phyloP scores from a whole-genome alignment of 1,139 yeast species.

The Zygoascus sp. region DNA sequence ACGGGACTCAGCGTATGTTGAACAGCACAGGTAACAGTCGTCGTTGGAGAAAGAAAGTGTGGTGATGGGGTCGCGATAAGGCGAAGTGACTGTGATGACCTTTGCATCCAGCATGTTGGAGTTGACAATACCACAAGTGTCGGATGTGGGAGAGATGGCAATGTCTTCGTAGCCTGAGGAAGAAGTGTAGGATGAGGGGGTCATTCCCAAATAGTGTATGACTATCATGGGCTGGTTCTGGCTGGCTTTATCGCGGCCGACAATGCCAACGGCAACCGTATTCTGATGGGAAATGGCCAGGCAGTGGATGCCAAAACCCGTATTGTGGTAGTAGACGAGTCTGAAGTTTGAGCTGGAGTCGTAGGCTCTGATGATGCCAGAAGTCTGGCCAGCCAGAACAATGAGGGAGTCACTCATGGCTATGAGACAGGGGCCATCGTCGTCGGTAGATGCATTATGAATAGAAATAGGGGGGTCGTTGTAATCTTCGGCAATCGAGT shows the following conservation, averaged over 20 bases:
- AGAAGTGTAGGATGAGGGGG: slow-evolving; percentile 12
- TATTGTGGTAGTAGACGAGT: slow-evolving; percentile 62
- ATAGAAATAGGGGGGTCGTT: slow-evolving; percentile 50
- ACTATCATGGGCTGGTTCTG: slow-evolving; percentile 78
- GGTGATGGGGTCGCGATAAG: slow-evolving; percentile 81
- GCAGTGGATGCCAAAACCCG: slow-evolving; percentile 75
- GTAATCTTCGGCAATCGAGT: slow-evolving; percentile 43
- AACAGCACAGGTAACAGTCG: slow-evolving; percentile 67
- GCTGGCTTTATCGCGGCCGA: slow-evolving; percentile 67
- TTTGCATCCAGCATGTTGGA: slow-evolving; percentile 35
- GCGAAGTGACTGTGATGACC: slow-evolving; percentile 72
- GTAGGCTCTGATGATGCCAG: slow-evolving; percentile 56
- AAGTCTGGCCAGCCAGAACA: slow-evolving; percentile 70
- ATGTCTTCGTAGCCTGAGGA: slow-evolving; percentile 12
- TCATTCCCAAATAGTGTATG: slow-evolving; percentile 44
- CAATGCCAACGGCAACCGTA: slow-evolving; percentile 73
- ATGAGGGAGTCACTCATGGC: slow-evolving; percentile 56
- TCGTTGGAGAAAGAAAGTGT: slow-evolving; percentile 65
- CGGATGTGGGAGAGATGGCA: slow-evolving; percentile 12
- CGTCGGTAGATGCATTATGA: slow-evolving; percentile 38
- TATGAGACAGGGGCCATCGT: slow-evolving; percentile 38
- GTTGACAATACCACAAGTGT: slow-evolving; percentile 2
- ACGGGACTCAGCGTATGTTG: slow-evolving; percentile 79
- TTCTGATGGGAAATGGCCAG: slow-evolving; percentile 61
- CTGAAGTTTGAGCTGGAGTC: slow-evolving; percentile 55